phyloP scores from a whole-genome alignment of 1,284 basidiomycete species.

The Rhizopogon hawkerae region DNA sequence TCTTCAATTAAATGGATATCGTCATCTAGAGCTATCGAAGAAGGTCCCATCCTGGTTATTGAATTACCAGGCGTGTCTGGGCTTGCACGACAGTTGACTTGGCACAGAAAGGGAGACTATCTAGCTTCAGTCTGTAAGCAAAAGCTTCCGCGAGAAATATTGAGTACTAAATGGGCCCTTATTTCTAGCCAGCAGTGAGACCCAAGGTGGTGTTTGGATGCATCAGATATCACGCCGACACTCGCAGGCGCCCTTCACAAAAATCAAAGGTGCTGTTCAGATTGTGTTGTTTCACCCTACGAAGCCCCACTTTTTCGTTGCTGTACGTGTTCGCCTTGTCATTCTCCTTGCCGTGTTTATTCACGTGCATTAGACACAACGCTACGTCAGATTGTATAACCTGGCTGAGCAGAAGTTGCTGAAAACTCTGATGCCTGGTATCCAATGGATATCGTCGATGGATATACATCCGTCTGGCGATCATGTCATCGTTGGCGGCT shows the following conservation, averaged over 20 bases:
- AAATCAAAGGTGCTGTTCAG: constrained; percentile 86
- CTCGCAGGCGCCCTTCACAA: constrained; percentile 96
- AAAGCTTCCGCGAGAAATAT: constrained; percentile 4
- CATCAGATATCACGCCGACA: constrained; percentile 91
- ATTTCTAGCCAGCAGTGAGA: constrained; percentile 47
- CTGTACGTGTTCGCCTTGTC: constrained; percentile 47
- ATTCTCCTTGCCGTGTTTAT: constrained; percentile 5
- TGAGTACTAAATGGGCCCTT: constrained; percentile 10
- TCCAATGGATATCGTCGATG: constrained; percentile 95
- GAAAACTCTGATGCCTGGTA: constrained; percentile 88
- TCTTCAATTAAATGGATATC: constrained; percentile 66
- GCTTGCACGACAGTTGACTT: constrained; percentile 76
- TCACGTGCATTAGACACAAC: constrained; percentile 64
- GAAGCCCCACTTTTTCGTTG: constrained; percentile 96
- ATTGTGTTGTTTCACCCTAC: constrained; percentile 89
- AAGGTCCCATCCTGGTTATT: constrained; percentile 51
- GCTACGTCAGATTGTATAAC: constrained; percentile 94
- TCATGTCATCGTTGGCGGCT: constrained; percentile 93
- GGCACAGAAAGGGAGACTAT: constrained; percentile 96
- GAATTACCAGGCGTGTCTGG: constrained; percentile 62
- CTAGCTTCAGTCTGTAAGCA: constrained; percentile 82
- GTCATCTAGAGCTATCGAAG: constrained; percentile 37
- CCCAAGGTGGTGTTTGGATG: constrained; percentile 78
- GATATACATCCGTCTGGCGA: constrained; percentile 95
- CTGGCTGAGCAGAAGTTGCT: constrained; percentile 87